Conservation (phyloP, 179 eudicot genomes). For the Beta lomatogona region DNA sequence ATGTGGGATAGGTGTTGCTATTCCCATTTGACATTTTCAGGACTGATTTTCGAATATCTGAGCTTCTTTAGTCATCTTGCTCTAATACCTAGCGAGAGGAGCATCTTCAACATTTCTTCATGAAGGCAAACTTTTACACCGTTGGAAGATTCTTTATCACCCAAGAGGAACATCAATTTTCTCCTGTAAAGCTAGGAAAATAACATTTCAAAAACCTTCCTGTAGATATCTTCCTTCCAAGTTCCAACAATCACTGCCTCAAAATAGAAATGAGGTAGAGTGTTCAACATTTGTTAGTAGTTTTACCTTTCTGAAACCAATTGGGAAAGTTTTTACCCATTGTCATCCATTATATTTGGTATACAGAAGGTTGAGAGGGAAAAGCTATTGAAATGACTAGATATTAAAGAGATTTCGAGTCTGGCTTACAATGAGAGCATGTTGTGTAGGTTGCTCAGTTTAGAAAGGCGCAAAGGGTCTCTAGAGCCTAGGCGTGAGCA, state of each 20-base stretch:
- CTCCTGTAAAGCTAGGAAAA: background rate
- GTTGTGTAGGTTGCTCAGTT: background rate
- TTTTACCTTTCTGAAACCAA: background rate
- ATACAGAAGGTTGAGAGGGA: background rate
- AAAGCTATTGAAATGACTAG: background rate
- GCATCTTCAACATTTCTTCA: background rate
- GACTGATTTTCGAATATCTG: background rate
- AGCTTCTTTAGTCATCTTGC: background rate
- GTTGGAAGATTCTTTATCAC: background rate
- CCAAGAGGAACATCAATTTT: background rate
- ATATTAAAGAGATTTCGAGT: background rate
- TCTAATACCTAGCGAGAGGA: background rate
- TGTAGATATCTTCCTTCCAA: background rate
- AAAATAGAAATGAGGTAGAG: background rate
- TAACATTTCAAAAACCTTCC: background rate
- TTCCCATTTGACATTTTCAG: too few relatives aligned
- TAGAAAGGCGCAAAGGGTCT: too few relatives aligned
- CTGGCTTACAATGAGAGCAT: background rate
- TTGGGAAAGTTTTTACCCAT: background rate
- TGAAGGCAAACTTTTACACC: background rate
- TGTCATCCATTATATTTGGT: background rate
- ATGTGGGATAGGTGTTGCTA: background rate
- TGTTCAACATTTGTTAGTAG: background rate
- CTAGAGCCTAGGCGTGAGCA: too few relatives aligned
- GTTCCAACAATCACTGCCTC: background rate